Base-by-base conservation (phyloP, 805 yeast genomes). In the Wickerhamiella spandovensis region DNA sequence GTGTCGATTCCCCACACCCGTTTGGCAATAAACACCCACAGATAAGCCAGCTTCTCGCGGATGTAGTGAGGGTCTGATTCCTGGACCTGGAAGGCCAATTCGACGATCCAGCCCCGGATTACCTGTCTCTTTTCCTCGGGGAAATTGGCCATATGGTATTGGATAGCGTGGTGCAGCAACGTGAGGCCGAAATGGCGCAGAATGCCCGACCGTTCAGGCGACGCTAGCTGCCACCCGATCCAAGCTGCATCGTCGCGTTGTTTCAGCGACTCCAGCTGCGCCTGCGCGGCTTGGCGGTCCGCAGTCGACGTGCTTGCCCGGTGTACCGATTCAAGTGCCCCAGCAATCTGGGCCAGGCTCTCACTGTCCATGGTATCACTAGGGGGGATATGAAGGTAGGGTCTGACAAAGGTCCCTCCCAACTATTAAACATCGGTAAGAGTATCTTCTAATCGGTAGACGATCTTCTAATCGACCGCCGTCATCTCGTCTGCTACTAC, bases 21-120 rank as follows among this genome's bases (percentile, higher is more conserved):
- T 61, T 92, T 92, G 10, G 95, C 95, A 7, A 92, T 71, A 42
- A 84, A 82, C 0, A 85, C 95, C 97, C 97, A 89, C 23, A 92
- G 67, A 55, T 78, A 82, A 13, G 97, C 95, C 41, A 89, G 62
- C 65, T 92, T 92, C 62, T 89, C 97, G 61, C 82, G 85, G 51
- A 92, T 72, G 60, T 82, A 94, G 64, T 87, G 90, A 6, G 97
- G 95, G 63, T 90, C 97, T 22, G 67, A 64, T n/a, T 68, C 67
- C 5, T 72, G 61, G 0, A 82, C 76, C 46, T 77, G 75, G 32
- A 71, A 71, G 24, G 88, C 78, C 44, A 92, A 74, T 58, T 89
- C 94, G 42, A 86, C 74, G 38, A 89, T 75, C 96, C 97, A 90
- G 50, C 76, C 75, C 54, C 95, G 76, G 18, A 92, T 74, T 1